Evolutionary conservation across 768 basidiomycete genomes (phyloP).

Genomic region (Russula brevipes): DNA sequence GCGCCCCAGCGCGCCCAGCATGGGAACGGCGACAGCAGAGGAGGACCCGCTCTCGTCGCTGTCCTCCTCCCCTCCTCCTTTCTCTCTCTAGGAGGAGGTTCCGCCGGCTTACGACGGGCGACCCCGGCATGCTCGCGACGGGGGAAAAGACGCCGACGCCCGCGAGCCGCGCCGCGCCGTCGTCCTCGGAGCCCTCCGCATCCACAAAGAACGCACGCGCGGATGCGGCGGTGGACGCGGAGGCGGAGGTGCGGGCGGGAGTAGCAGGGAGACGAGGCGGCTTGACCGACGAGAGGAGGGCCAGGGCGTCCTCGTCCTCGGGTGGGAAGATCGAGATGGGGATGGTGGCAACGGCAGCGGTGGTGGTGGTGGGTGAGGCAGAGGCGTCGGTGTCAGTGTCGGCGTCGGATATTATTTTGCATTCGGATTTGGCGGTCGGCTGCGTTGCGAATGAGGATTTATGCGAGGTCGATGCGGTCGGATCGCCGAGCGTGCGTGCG

Average conservation of each 20-base stretch:
- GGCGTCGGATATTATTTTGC: background rate
- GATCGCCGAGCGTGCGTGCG: constrained; percentile 72
- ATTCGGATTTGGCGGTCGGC: background rate
- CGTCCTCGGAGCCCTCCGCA: constrained; percentile 10
- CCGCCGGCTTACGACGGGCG: constrained; percentile 43
- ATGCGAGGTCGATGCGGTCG: constrained; percentile 69
- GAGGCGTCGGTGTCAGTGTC: constrained; percentile 8
- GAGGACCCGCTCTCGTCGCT: background rate
- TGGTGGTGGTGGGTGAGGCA: background rate
- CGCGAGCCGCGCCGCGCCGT: constrained; percentile 37
- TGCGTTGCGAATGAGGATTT: constrained; percentile 27
- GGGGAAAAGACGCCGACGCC: constrained; percentile 75
- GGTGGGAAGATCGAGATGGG: background rate
- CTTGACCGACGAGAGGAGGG: background rate
- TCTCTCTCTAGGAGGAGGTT: background rate
- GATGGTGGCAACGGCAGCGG: background rate
- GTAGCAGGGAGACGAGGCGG: background rate
- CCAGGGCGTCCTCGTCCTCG: background rate
- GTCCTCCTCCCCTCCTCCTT: constrained; percentile 15
- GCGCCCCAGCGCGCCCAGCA: no score
- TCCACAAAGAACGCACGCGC: constrained; percentile 11
- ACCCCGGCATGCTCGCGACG: constrained; percentile 58
- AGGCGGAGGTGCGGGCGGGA: background rate
- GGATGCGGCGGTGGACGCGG: constrained; percentile 19
- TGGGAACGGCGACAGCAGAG: no score